A percentile compares a stretch with the other conserved stretches of the same genome.
Evolutionary conservation across 257 asterid genomes (phyloP).

Genomic region (Solanum bulbocastanum): DNA sequence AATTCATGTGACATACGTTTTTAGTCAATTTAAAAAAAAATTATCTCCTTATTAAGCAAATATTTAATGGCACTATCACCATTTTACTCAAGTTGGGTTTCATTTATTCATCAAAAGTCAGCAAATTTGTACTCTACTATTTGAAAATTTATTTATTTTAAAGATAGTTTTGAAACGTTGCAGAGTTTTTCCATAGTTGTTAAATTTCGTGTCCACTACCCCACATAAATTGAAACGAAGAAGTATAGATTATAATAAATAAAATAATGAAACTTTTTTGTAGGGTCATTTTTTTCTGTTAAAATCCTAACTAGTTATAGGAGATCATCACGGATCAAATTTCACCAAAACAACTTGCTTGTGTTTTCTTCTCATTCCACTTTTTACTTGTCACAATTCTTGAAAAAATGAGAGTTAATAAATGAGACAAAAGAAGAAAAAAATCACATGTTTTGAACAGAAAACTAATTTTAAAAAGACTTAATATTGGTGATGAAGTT

Average conservation of each 20-base stretch:
- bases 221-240: background rate
- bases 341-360: background rate
- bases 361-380: background rate
- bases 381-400: background rate
- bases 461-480: background rate
- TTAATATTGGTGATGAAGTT: background rate
- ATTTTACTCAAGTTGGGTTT: background rate
- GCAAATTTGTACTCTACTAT: background rate
- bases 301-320: background rate
- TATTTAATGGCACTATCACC: background rate
- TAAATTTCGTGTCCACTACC: background rate
- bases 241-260: background rate
- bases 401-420: background rate
- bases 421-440: background rate
- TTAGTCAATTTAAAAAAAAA: fast-evolving
- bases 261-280: background rate
- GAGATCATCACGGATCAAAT: background rate
- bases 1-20: background rate
- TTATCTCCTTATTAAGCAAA: too few species aligned
- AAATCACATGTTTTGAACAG: background rate
- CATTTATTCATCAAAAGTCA: background rate
- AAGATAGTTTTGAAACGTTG: too few species aligned
- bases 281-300: background rate
- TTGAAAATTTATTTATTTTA: too few species aligned
- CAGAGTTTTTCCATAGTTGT: background rate